A percentile compares a stretch with the other conserved stretches of the same genome.
phyloP scores from a whole-genome alignment of 2,329 filamentous ascomycete genomes.

The Penicillium sp. region DNA sequence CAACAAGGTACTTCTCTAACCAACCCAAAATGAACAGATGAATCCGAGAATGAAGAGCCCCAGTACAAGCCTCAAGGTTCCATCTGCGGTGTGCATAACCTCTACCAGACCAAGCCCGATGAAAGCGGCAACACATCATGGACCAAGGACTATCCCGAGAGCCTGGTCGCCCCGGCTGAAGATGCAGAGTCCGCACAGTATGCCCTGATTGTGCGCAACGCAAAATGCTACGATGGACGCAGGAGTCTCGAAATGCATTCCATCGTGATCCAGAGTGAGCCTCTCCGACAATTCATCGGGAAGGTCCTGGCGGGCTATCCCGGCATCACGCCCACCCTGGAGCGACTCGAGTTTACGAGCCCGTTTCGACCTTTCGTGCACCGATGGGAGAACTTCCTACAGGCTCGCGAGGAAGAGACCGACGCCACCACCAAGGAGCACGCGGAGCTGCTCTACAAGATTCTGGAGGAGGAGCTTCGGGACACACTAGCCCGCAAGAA shows the following conservation, averaged over 20 bases:
- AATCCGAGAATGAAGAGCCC: slow-evolving; percentile 1
- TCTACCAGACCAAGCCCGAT: slow-evolving; percentile 54
- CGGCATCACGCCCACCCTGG: slow-evolving; percentile 58
- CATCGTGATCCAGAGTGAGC: slow-evolving; percentile 62
- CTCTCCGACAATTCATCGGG: slow-evolving; percentile 56
- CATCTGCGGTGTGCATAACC: slow-evolving; percentile 44
- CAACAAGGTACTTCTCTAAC: too few species aligned
- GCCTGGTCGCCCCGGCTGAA: slow-evolving; percentile 57
- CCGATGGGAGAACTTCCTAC: slow-evolving; percentile 55
- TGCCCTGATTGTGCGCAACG: slow-evolving; percentile 59
- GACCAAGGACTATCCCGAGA: slow-evolving; percentile 56
- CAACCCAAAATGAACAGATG: too few species aligned
- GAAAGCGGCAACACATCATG: slow-evolving; percentile 53
- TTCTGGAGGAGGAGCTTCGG: slow-evolving; percentile 52
- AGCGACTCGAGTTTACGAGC: slow-evolving; percentile 59
- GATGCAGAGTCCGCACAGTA: slow-evolving; percentile 61
- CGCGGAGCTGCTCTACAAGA: slow-evolving; percentile 47
- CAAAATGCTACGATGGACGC: slow-evolving; percentile 56
- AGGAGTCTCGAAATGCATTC: slow-evolving; percentile 62
- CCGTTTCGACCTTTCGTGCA: slow-evolving; percentile 66
- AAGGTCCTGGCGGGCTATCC: slow-evolving; percentile 58
- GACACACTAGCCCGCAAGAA: slow-evolving; percentile 51
- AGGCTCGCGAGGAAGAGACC: slow-evolving; percentile 43
- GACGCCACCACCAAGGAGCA: slow-evolving; percentile 50
- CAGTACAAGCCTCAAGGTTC: slow-evolving; percentile 27